These are phyloP conservation scores for Paragyromitra xinjiangensis DNA, from an alignment of 495 filamentous ascomycete genomes.

Conservation along the genomic window DNA sequence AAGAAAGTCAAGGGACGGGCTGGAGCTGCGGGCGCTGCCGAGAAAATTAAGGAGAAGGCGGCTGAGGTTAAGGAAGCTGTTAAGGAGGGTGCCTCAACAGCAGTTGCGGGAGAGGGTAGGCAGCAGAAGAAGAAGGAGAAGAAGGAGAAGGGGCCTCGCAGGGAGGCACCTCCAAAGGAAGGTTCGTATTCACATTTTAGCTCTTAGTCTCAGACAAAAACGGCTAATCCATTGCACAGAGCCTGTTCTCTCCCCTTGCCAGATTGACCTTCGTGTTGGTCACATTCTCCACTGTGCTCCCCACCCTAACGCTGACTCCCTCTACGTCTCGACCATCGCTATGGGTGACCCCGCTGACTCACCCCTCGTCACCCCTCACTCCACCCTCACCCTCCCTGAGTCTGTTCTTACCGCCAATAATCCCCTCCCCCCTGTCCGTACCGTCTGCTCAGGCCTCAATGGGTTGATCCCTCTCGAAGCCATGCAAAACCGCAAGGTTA, in stretches of 20 bases:
- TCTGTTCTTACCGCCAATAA: conserved; percentile 63
- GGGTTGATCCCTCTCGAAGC: conserved; percentile 89
- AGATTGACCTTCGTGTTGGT: conserved; percentile 94
- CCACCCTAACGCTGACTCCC: conserved; percentile 94
- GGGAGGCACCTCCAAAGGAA: conserved; percentile 66
- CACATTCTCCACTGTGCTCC: conserved; percentile 94
- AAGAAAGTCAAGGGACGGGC: conserved; percentile 62
- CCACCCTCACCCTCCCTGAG: conserved; percentile 76
- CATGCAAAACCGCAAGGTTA: conserved; percentile 95
- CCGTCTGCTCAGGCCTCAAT: conserved; percentile 95
- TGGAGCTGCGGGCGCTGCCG: conserved; percentile 50
- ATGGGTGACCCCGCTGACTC: conserved; percentile 87
- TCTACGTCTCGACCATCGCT: conserved; percentile 96
- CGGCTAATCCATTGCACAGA: conserved; percentile 43
- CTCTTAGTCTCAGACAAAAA: conserved; percentile 24
- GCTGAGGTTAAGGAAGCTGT: conserved; percentile 63
- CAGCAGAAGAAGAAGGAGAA: conserved; percentile 78
- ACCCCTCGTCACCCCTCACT: conserved; percentile 61
- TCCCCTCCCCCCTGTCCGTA: conserved; percentile 68
- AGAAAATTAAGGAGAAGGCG: conserved; percentile 62
- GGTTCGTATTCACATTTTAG: conserved; percentile 36
- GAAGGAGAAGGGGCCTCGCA: conserved; percentile 75
- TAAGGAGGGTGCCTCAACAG: conserved; percentile 60
- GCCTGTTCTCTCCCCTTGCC: conserved; percentile 71
- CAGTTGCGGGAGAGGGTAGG: conserved; percentile 60